Conservation (phyloP, 139 green algal genomes). For the Haematococcus lacustris region DNA sequence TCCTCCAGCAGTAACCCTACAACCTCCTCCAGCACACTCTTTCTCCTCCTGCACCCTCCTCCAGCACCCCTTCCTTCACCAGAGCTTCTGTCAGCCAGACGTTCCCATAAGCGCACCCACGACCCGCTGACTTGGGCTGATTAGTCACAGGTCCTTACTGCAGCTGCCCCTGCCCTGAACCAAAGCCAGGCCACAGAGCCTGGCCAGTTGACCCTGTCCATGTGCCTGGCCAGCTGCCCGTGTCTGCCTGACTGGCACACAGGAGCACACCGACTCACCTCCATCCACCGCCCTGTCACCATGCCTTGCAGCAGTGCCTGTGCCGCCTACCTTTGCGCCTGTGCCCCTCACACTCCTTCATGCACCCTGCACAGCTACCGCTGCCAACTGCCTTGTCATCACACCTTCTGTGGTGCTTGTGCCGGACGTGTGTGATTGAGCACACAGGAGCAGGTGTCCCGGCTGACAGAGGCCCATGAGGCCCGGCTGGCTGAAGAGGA, state of each 20-base stretch:
- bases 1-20: no score
- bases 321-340: no score
- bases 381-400: neutral
- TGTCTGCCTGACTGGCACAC: neutral
- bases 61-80: no score
- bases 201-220: no score
- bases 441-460: conserved; percentile 20
- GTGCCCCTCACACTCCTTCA: no score
- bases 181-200: neutral
- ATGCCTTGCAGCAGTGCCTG: no score
- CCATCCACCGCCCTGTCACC: no score
- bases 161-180: neutral
- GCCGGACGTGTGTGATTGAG: no score
- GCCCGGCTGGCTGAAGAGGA: conserved; percentile 8
- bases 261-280: neutral
- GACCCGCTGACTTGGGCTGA: neutral
- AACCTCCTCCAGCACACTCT: no score
- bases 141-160: neutral
- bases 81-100: conserved; percentile 5
- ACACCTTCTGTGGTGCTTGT: neutral
- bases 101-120: neutral
- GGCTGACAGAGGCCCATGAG: conserved; percentile 11
- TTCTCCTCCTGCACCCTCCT: no score
- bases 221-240: no score
- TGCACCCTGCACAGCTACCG: neutral